These are phyloP conservation scores for Sporothrix brunneoviolacea DNA, from an alignment of 2,329 filamentous ascomycete species.

Conservation along the genomic window DNA sequence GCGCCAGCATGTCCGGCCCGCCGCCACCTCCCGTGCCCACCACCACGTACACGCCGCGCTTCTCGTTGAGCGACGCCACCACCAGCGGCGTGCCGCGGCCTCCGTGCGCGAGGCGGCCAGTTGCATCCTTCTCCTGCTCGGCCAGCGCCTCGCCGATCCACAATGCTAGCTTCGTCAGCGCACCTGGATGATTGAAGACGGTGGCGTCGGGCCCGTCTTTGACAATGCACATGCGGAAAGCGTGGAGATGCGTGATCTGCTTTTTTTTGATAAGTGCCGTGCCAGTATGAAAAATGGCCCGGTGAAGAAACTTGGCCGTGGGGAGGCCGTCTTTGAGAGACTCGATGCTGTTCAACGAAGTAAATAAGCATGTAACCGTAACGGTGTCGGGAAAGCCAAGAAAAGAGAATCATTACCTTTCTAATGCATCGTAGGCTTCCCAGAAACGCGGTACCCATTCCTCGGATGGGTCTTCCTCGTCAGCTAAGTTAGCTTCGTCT, in stretches of 20 bases:
- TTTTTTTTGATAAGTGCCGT: constrained; percentile 87
- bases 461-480: constrained; percentile 31
- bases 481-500: constrained; percentile 41
- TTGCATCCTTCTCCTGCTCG: constrained; percentile 75
- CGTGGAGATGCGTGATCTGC: constrained; percentile 84
- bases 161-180: constrained; percentile 83
- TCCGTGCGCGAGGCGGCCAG: constrained; percentile 61
- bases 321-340: constrained; percentile 69
- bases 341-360: constrained; percentile 54
- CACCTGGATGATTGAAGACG: constrained; percentile 90
- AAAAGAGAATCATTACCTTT: constrained; percentile 43
- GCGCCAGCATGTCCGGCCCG: constrained; percentile 63
- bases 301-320: constrained; percentile 81
- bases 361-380: constrained; percentile 3
- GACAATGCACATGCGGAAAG: constrained; percentile 92
- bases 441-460: constrained; percentile 64
- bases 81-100: constrained; percentile 78
- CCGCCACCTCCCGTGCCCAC: constrained; percentile 88
- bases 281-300: constrained; percentile 87
- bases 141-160: constrained; percentile 92
- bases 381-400: too few relatives aligned
- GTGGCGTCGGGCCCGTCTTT: constrained; percentile 87
- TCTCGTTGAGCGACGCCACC: constrained; percentile 82
- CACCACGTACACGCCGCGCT: constrained; percentile 79
- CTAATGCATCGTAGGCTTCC: constrained; percentile 65